Percentiles rank a stretch among this genome's conserved stretches.
These are phyloP conservation scores for Lactarius vividus DNA, from an alignment of 768 basidiomycete species.

Conservation along the genomic window DNA sequence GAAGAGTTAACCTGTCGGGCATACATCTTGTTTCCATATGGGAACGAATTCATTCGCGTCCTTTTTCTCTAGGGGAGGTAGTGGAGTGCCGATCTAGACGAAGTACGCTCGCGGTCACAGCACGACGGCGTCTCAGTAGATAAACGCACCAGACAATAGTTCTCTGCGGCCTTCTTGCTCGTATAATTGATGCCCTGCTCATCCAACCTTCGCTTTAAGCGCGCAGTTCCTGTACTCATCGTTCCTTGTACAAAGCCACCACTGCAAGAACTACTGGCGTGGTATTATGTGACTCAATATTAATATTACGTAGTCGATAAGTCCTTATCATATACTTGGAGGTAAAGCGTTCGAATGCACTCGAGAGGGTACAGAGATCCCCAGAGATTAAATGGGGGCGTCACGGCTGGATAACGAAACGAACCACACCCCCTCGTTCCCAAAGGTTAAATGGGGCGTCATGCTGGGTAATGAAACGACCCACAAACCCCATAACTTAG, in stretches of 20 bases:
- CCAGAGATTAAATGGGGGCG: no score
- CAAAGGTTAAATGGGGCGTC: no score
- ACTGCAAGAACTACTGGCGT: not conserved
- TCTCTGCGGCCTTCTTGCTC: constrained; percentile 71
- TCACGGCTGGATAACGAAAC: no score
- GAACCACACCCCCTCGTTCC: no score
- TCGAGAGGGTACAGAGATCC: no score
- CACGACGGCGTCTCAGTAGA: constrained; percentile 8
- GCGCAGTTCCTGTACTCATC: constrained; percentile 43
- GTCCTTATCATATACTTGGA: no score
- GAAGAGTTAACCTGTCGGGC: constrained; percentile 31
- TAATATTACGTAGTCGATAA: no score
- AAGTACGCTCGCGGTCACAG: not conserved
- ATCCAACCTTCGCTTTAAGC: constrained; percentile 82
- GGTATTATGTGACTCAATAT: not conserved
- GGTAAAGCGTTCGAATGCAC: no score
- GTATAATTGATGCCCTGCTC: constrained; percentile 73
- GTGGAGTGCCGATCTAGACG: constrained; percentile 83
- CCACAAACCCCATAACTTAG: no score
- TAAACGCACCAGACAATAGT: constrained; percentile 71
- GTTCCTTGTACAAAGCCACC: constrained; percentile 1
- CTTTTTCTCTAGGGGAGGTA: constrained; percentile 91
- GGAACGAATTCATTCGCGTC: constrained; percentile 95
- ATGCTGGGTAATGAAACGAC: no score
- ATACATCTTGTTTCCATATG: constrained; percentile 95